Conservation (phyloP, 805 yeast genomes). For the Blastobotrys americana region DNA sequence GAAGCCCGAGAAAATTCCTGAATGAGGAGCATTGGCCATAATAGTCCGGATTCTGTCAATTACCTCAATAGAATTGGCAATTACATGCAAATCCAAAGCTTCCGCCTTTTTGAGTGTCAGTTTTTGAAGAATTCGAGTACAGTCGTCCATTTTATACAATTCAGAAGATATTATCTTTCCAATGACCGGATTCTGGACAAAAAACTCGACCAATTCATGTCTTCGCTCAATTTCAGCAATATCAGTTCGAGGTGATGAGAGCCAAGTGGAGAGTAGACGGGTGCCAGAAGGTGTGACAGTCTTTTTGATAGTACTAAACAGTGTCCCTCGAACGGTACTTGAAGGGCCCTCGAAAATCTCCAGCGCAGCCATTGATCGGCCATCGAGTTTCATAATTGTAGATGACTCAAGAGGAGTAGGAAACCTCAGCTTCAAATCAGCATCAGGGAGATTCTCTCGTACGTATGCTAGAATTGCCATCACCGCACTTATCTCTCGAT, state of each 20-base stretch:
- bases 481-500: slow-evolving; percentile 50
- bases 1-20: background rate
- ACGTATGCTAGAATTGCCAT: slow-evolving; percentile 60
- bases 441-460: slow-evolving; percentile 63
- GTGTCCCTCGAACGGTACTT: slow-evolving; percentile 55
- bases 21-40: background rate
- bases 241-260: slow-evolving; percentile 69
- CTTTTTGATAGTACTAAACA: slow-evolving; percentile 59
- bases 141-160: slow-evolving; percentile 48
- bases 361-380: slow-evolving; percentile 37
- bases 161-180: slow-evolving; percentile 54
- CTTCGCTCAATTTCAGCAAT: slow-evolving; percentile 48
- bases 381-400: slow-evolving; percentile 66
- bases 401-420: slow-evolving; percentile 54
- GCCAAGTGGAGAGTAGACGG: slow-evolving; percentile 71
- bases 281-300: slow-evolving; percentile 81
- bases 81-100: slow-evolving; percentile 38
- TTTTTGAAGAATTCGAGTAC: slow-evolving; percentile 31
- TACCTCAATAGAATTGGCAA: slow-evolving; percentile 36
- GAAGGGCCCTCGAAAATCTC: slow-evolving; percentile 51
- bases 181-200: slow-evolving; percentile 36
- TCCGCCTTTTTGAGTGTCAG: slow-evolving; percentile 36
- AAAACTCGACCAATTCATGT: slow-evolving; percentile 43
- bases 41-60: slow-evolving; percentile 28
- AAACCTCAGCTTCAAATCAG: slow-evolving; percentile 52